Conservation (phyloP, 495 filamentous ascomycete species). For the Cercophora sp. region DNA sequence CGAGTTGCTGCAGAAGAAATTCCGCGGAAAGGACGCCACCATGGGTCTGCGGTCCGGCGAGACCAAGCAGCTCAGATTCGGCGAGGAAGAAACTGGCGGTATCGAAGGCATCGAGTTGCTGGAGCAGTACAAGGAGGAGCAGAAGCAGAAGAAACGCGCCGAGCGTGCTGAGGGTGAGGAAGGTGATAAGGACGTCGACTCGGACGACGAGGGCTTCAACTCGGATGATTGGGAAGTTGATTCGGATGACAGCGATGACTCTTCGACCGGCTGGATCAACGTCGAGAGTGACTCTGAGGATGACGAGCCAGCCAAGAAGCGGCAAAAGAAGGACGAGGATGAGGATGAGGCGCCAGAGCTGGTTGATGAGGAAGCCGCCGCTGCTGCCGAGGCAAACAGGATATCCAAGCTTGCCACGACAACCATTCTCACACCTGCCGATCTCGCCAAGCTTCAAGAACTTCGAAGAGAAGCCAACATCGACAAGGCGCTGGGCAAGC, state of each 20-base stretch:
- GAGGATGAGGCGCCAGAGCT: constrained; percentile 23
- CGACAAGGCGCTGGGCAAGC: constrained; percentile 51
- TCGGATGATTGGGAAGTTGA: constrained; percentile 85
- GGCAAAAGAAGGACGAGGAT: constrained; percentile 37
- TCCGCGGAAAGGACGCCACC: constrained; percentile 88
- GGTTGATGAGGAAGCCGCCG: constrained; percentile 33
- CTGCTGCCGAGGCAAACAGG: constrained; percentile 34
- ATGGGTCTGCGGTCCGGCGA: constrained; percentile 71
- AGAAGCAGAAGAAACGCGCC: constrained; percentile 63
- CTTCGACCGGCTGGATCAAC: constrained; percentile 80
- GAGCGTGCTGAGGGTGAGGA: constrained; percentile 51
- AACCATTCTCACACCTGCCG: constrained; percentile 83
- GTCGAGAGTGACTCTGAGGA: constrained; percentile 81
- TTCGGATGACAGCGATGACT: constrained; percentile 70
- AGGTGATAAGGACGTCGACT: constrained; percentile 28
- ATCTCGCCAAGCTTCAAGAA: constrained; percentile 87
- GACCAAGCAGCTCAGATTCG: constrained; percentile 69
- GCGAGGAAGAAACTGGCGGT: constrained; percentile 70
- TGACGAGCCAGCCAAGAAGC: constrained; percentile 62
- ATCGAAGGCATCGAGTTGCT: constrained; percentile 93
- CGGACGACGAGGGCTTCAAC: constrained; percentile 62
- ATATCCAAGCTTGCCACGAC: constrained; percentile 72
- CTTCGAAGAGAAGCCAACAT: constrained; percentile 70
- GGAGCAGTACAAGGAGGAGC: constrained; percentile 90
- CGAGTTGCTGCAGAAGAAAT: constrained; percentile 82